Evolutionary conservation across 139 green algal species (phyloP).

Genomic region (Mesotaenium endlicherianum): DNA sequence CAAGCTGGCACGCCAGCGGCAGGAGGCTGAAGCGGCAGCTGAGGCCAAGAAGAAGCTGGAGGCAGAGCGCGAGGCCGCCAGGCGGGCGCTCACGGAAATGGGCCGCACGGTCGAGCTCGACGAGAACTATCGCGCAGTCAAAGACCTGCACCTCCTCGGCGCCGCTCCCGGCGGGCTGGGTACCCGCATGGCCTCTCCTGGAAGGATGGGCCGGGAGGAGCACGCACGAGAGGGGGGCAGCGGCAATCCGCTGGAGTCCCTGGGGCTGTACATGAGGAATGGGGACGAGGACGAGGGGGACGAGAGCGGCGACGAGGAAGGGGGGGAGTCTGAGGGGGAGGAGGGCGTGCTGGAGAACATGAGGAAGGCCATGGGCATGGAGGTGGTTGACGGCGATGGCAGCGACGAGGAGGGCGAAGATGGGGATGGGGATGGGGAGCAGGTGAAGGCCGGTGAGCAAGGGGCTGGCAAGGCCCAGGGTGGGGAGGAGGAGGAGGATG

Average conservation of each 20-base stretch:
- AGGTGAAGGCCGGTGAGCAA: not conserved
- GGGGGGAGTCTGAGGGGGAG: not conserved
- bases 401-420: not conserved
- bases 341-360: not conserved
- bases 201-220: not conserved
- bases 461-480: not conserved
- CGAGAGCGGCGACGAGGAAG: not conserved
- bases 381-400: not conserved
- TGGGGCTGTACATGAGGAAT: constrained; percentile 1
- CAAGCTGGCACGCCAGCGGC: not conserved
- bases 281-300: not conserved
- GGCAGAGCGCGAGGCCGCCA: constrained; percentile 12
- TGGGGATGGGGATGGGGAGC: not conserved
- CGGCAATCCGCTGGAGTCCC: not conserved
- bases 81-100: constrained; percentile 19
- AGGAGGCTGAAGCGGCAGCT: not conserved
- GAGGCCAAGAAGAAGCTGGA: constrained; percentile 15
- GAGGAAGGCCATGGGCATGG: not conserved
- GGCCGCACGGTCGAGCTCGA: constrained; percentile 10
- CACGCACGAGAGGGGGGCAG: no score
- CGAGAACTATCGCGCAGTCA: constrained; percentile 10
- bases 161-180: not conserved
- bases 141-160: constrained; percentile 19
- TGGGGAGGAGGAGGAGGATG: not conserved
- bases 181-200: not conserved